Evolutionary conservation across 108 stramenopile genomes (phyloP).

Genomic region (Fistulifera pelliculosa): DNA sequence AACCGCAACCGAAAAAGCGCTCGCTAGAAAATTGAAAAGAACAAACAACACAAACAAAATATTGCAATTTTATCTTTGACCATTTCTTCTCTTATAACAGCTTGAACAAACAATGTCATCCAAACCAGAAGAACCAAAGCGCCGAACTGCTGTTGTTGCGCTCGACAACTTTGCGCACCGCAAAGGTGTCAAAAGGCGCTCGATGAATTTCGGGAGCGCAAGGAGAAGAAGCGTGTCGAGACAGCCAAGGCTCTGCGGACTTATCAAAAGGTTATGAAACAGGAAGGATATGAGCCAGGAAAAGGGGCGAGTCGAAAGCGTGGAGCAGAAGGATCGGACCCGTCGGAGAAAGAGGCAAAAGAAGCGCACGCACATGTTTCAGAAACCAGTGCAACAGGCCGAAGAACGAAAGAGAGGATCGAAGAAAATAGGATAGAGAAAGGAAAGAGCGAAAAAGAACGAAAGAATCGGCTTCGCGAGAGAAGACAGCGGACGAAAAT

Average conservation of each 20-base stretch:
- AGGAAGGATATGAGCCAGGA: conserved; percentile 61
- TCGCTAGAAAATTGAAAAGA: too few relatives aligned
- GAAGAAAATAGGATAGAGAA: conserved; percentile 13
- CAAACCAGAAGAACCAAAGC: too few relatives aligned
- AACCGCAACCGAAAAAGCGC: too few relatives aligned
- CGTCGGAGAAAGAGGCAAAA: conserved; percentile 9
- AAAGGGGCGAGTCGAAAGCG: conserved; percentile 61
- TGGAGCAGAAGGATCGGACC: not conserved
- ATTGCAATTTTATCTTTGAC: too few relatives aligned
- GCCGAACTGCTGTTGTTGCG: too few relatives aligned
- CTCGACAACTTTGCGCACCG: too few relatives aligned
- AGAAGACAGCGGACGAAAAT: conserved; percentile 38
- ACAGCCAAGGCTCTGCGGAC: conserved; percentile 49
- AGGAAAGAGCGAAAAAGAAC: conserved; percentile 24
- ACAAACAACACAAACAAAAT: too few relatives aligned
- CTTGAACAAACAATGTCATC: too few relatives aligned
- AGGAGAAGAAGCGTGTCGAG: conserved; percentile 41
- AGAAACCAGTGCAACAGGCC: conserved; percentile 33
- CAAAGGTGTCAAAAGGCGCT: conserved; percentile 57
- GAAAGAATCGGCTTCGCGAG: conserved; percentile 22
- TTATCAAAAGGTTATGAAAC: conserved; percentile 62
- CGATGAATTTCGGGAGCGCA: conserved; percentile 48
- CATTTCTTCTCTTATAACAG: too few relatives aligned
- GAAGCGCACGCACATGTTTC: conserved; percentile 24
- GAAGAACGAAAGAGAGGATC: conserved; percentile 17